Conservation (phyloP, 345 rosid genomes). For the Acer campestre region DNA sequence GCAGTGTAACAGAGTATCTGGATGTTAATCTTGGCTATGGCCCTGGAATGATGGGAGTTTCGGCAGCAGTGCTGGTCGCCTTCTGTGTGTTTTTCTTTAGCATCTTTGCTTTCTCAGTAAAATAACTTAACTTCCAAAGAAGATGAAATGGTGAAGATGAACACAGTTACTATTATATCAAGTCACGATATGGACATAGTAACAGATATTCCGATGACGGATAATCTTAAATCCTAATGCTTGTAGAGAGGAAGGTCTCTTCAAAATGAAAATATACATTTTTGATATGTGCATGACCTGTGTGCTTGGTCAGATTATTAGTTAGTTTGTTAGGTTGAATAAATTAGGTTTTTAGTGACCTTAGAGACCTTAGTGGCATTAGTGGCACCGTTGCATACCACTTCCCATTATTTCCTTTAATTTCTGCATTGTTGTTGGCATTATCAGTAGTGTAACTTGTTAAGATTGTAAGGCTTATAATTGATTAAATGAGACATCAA, state of each 20-base stretch:
- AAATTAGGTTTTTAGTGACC: too few relatives aligned
- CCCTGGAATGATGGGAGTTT: constrained; percentile 48
- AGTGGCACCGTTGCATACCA: too few relatives aligned
- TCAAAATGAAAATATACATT: too few relatives aligned
- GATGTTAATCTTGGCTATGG: constrained; percentile 47
- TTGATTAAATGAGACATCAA: too few relatives aligned
- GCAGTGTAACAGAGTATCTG: constrained; percentile 66
- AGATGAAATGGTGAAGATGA: constrained; percentile 36
- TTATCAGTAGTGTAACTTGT: too few relatives aligned
- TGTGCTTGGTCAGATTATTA: too few relatives aligned
- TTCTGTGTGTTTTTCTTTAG: constrained; percentile 68
- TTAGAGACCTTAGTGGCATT: too few relatives aligned
- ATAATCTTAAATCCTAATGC: background rate
- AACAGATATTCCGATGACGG: background rate
- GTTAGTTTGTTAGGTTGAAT: too few relatives aligned
- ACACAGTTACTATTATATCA: background rate
- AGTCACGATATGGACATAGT: background rate
- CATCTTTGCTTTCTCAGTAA: constrained; percentile 60
- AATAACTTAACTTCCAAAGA: constrained; percentile 76
- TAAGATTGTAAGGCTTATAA: too few relatives aligned
- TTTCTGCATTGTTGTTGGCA: too few relatives aligned
- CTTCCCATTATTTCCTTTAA: too few relatives aligned
- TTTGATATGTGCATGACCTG: too few relatives aligned
- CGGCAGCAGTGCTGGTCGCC: constrained; percentile 53
- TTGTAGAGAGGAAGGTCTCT: background rate